Evolutionary conservation across 2,329 filamentous ascomycete species (phyloP), one percentile per base, ranked within the genome.

Genomic region (Sporothrix pseudoabietina): DNA sequence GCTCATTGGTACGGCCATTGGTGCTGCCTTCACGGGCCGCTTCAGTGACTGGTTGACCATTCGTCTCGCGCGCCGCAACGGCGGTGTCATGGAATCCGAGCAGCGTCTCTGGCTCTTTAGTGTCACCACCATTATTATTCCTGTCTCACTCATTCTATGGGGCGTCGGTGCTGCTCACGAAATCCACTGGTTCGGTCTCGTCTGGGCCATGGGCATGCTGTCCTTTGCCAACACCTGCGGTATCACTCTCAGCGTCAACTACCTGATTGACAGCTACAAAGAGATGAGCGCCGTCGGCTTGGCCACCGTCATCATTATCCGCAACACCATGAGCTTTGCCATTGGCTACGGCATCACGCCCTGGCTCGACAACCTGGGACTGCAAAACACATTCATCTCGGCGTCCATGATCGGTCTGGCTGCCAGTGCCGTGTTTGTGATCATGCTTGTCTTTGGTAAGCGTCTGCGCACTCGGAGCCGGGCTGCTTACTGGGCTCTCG

Each of bases 81-180:
- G 80, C 30, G 83, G 83, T 32, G 78, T 82, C 19, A 55, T 55
- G 85, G 14, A 73, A 78, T 30, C 79, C 26, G 79, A 80, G 75
- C 77, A 79, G 47, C 76, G 79, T 14, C 77, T 80, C 3, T 77
- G 77, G 71, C 79, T 79, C 49, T 71, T 81, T 14, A 69, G 71
- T 7, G 55, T 76, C 22, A 78, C 79, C 0, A 74, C 79, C 22
- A 26, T 77, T 26, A 57, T 75, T 2, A 79, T 78, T 9, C 74
- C 80, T 14, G 75, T 76, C 1, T 83, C 82, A 0, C 79, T 86
- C 22, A 81, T 86, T 68, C 75, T 85, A 4, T 86, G 84, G 84
- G 85, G 85, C 47, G 83, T 86, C 0, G 85, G 85, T 4, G 83
- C 84, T 2, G 81, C 81, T 59, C 77, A 82, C 71, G 69, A 77